phyloP scores from a whole-genome alignment of 192 early-diverging fungal species.

The Radiomyces spectabilis region DNA sequence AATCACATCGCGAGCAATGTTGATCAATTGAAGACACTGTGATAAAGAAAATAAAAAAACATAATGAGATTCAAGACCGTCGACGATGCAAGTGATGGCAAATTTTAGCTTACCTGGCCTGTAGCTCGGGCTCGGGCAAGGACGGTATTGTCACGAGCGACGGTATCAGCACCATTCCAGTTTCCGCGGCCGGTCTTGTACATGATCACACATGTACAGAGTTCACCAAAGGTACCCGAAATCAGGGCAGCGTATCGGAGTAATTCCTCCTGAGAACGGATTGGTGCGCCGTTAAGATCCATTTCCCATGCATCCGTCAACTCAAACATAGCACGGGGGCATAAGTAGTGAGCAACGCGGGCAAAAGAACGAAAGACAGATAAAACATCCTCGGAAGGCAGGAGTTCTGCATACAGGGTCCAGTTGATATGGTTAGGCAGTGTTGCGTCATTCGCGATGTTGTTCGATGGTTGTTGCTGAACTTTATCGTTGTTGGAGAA shows the following conservation, averaged over 20 bases:
- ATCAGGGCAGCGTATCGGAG: conserved; percentile 22
- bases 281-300: conserved; percentile 14
- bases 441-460: neutral
- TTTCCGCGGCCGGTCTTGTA: conserved; percentile 25
- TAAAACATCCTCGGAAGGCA: conserved; percentile 10
- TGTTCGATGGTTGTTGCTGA: too few species aligned
- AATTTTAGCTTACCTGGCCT: conserved; percentile 21
- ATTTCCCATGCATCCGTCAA: conserved; percentile 19
- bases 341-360: conserved; percentile 21
- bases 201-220: conserved; percentile 30
- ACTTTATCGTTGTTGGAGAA: conserved; percentile 7
- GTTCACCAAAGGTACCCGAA: conserved; percentile 29
- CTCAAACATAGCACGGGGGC: conserved; percentile 16
- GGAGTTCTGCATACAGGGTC: conserved; percentile 7
- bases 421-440: conserved; percentile 15
- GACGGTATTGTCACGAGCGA: conserved; percentile 10
- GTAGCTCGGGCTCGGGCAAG: conserved; percentile 19
- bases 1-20: conserved; percentile 44
- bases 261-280: conserved; percentile 19
- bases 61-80: too few species aligned
- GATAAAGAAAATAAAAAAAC: conserved; percentile 1
- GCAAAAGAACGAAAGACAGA: conserved; percentile 17
- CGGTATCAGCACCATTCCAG: conserved; percentile 8
- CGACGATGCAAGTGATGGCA: neutral
- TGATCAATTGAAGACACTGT: conserved; percentile 39